These are phyloP conservation scores for Allium sativum DNA, from an alignment of 106 monocot genomes.

Conservation along the genomic window DNA sequence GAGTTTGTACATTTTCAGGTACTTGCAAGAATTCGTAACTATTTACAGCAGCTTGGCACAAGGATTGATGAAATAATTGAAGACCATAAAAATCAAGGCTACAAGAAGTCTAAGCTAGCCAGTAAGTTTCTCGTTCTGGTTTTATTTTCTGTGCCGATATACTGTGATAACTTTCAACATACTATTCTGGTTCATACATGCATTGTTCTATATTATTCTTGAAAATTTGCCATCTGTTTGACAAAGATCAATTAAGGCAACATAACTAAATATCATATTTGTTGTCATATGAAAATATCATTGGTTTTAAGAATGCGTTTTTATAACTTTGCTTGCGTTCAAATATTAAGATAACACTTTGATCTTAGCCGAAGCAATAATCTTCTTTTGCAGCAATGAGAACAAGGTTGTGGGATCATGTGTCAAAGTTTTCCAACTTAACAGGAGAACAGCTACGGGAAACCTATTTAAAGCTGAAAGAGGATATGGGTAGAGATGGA, in stretches of 20 bases:
- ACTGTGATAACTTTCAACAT: too few species aligned
- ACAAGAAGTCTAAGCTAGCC: slow-evolving; percentile 39
- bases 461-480: slow-evolving; percentile 85
- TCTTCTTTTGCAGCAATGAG: slow-evolving; percentile 52
- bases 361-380: too few species aligned
- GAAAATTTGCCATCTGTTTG: too few species aligned
- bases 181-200: background rate
- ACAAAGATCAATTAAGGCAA: too few species aligned
- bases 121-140: slow-evolving; percentile 43
- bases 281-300: too few species aligned
- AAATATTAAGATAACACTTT: too few species aligned
- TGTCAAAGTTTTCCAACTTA: slow-evolving; percentile 84
- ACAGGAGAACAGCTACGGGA: slow-evolving; percentile 71
- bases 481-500: slow-evolving; percentile 50
- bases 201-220: too few species aligned
- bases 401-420: slow-evolving; percentile 93
- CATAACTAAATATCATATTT: too few species aligned
- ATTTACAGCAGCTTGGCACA: slow-evolving; percentile 76
- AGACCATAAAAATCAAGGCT: slow-evolving; percentile 48
- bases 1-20: slow-evolving; percentile 42
- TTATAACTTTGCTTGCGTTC: too few species aligned
- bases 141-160: background rate
- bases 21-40: slow-evolving; percentile 81
- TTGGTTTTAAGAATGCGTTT: too few species aligned
- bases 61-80: slow-evolving; percentile 79